Percentiles rank a stretch among this genome's conserved stretches.
phyloP scores from a whole-genome alignment of 352 stramenopile genomes.

The Globisporangium cystogenes region DNA sequence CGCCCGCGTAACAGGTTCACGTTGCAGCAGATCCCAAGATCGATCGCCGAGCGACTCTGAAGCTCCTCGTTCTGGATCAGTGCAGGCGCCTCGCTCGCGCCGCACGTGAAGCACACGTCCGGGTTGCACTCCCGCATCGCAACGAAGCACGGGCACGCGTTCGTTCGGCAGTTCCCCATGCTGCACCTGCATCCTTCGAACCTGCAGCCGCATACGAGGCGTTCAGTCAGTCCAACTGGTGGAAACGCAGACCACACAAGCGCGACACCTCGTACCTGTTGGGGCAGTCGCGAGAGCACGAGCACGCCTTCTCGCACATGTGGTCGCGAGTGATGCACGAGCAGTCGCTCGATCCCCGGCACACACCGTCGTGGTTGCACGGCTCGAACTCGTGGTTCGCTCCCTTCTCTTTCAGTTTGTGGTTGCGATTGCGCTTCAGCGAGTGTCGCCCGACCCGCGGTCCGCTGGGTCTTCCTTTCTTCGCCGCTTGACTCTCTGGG shows the following conservation, averaged over 20 bases:
- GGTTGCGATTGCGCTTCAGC: slow-evolving; percentile 24
- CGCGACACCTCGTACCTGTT: slow-evolving; percentile 37
- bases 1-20: slow-evolving; percentile 52
- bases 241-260: background rate
- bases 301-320: slow-evolving; percentile 79
- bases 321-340: slow-evolving; percentile 77
- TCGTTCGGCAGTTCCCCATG: slow-evolving; percentile 53
- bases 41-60: slow-evolving; percentile 16
- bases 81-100: slow-evolving; percentile 45
- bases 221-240: background rate
- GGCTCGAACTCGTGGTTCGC: slow-evolving; percentile 74
- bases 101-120: slow-evolving; percentile 51
- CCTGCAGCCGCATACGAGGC: slow-evolving; percentile 7
- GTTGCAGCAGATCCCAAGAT: slow-evolving; percentile 65
- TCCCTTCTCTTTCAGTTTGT: slow-evolving; percentile 53
- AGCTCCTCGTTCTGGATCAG: slow-evolving; percentile 35
- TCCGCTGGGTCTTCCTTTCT: slow-evolving; percentile 1
- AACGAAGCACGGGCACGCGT: slow-evolving; percentile 56
- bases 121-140: slow-evolving; percentile 54
- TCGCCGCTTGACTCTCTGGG: background rate
- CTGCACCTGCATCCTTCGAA: slow-evolving; percentile 52
- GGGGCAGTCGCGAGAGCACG: slow-evolving; percentile 67
- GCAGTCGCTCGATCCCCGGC: slow-evolving; percentile 34
- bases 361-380: slow-evolving; percentile 71
- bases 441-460: background rate